These are phyloP conservation scores for Xerocomus potaroensis DNA, from an alignment of 768 basidiomycete genomes.

Conservation along the genomic window DNA sequence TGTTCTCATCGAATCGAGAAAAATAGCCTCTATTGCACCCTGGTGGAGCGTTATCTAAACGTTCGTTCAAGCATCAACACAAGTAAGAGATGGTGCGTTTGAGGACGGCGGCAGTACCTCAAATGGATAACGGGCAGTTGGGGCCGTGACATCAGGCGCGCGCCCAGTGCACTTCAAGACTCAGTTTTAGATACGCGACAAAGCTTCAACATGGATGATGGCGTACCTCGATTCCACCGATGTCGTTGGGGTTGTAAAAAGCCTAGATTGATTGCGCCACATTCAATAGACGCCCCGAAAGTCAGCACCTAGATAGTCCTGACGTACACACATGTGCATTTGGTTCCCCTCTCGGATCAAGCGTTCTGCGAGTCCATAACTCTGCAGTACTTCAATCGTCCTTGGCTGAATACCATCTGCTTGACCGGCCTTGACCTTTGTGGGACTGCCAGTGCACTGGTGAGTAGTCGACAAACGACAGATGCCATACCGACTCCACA, in stretches of 20 bases:
- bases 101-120: slow-evolving; percentile 40
- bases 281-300: not conserved
- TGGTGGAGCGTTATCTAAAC: slow-evolving; percentile 36
- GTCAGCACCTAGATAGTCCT: not conserved
- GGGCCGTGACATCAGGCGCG: slow-evolving; percentile 56
- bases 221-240: slow-evolving; percentile 59
- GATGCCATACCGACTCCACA: not conserved
- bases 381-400: slow-evolving; percentile 59
- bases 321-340: slow-evolving; percentile 62
- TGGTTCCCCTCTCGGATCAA: slow-evolving; percentile 62
- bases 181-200: not conserved
- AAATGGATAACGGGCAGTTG: slow-evolving; percentile 66
- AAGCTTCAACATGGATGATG: not conserved
- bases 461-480: no score
- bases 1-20: slow-evolving; percentile 36
- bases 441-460: slow-evolving; percentile 31
- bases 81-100: not conserved
- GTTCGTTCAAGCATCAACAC: not conserved
- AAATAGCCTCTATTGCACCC: slow-evolving; percentile 40
- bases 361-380: slow-evolving; percentile 70
- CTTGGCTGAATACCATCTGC: slow-evolving; percentile 56
- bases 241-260: slow-evolving; percentile 64
- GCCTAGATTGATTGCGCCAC: slow-evolving; percentile 39
- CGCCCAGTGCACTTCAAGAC: slow-evolving; percentile 53
- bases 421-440: slow-evolving; percentile 42